These are phyloP conservation scores for Dioszegia hungarica DNA, from an alignment of 768 basidiomycete genomes.

Conservation along the genomic window DNA sequence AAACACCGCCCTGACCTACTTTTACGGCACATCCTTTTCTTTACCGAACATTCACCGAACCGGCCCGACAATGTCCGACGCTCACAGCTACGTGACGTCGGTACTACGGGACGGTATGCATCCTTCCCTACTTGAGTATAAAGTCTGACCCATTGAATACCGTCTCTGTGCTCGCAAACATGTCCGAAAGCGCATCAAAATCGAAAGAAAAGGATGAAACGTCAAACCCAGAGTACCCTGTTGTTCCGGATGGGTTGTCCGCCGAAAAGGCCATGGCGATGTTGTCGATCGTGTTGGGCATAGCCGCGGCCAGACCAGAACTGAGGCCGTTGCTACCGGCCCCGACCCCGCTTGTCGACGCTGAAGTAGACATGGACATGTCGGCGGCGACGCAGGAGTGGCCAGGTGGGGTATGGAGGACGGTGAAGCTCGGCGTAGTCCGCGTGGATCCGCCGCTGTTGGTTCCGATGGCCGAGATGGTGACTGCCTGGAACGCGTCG, in stretches of 20 bases:
- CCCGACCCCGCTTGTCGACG: not conserved
- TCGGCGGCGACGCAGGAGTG: too few relatives aligned
- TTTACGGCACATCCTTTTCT: too few relatives aligned
- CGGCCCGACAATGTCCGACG: too few relatives aligned
- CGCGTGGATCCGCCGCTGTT: not conserved
- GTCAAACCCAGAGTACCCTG: slow-evolving; percentile 14
- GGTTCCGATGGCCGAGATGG: not conserved
- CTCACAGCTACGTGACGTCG: too few relatives aligned
- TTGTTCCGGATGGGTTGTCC: not conserved
- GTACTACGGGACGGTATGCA: too few relatives aligned
- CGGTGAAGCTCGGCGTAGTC: not conserved
- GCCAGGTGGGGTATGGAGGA: not conserved
- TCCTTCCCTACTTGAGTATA: not conserved
- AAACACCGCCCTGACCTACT: too few relatives aligned
- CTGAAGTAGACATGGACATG: not conserved
- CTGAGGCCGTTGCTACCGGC: too few relatives aligned
- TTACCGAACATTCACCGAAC: too few relatives aligned
- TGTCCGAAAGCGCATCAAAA: slow-evolving; percentile 5
- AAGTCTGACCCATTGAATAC: slow-evolving; percentile 8
- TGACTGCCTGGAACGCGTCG: not conserved
- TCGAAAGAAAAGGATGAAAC: slow-evolving; percentile 13
- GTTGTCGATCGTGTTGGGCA: not conserved
- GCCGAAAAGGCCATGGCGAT: not conserved
- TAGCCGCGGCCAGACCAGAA: too few relatives aligned
- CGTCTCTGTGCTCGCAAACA: slow-evolving; percentile 1